Percentiles rank a stretch among this genome's conserved stretches.
phyloP scores from a whole-genome alignment of 805 yeast genomes.

The Teunomyces funiuensis region DNA sequence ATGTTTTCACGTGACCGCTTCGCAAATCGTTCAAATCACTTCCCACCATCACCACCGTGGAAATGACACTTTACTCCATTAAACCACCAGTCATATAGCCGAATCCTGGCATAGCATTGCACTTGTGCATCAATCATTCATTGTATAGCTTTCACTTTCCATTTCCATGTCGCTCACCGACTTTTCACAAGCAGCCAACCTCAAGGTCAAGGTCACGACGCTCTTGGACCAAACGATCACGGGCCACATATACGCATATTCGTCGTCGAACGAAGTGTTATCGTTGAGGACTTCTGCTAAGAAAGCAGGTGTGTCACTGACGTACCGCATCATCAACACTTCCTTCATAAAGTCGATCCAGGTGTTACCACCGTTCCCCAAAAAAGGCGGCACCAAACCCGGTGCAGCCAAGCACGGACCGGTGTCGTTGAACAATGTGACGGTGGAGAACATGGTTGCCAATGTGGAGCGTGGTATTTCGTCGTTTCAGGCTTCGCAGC shows the following conservation, averaged over 20 bases:
- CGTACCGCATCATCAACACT: slow-evolving; percentile 54
- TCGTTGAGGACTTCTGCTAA: slow-evolving; percentile 26
- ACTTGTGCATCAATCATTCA: background rate
- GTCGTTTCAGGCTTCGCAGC: background rate
- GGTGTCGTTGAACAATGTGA: background rate
- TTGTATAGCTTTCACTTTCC: background rate
- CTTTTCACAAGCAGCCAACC: slow-evolving; percentile 19
- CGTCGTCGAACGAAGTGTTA: slow-evolving; percentile 47
- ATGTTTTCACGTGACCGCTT: too few species aligned
- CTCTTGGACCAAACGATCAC: slow-evolving; percentile 53
- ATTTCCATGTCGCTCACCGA: slow-evolving; percentile 10
- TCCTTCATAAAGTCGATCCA: slow-evolving; percentile 56
- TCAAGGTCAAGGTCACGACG: slow-evolving; percentile 60
- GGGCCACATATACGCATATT: slow-evolving; percentile 67
- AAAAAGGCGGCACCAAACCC: slow-evolving; percentile 23
- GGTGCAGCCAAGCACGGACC: slow-evolving; percentile 2
- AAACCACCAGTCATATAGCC: too few species aligned
- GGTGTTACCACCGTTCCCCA: slow-evolving; percentile 29
- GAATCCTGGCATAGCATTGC: too few species aligned
- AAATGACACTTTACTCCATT: too few species aligned
- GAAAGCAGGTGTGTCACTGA: slow-evolving; percentile 9
- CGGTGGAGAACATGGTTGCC: background rate
- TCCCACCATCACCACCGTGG: too few species aligned
- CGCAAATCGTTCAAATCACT: too few species aligned
- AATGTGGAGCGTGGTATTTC: background rate